Base-by-base conservation (phyloP, 2,329 filamentous ascomycete genomes). In the Tolypocladium capitatum region DNA sequence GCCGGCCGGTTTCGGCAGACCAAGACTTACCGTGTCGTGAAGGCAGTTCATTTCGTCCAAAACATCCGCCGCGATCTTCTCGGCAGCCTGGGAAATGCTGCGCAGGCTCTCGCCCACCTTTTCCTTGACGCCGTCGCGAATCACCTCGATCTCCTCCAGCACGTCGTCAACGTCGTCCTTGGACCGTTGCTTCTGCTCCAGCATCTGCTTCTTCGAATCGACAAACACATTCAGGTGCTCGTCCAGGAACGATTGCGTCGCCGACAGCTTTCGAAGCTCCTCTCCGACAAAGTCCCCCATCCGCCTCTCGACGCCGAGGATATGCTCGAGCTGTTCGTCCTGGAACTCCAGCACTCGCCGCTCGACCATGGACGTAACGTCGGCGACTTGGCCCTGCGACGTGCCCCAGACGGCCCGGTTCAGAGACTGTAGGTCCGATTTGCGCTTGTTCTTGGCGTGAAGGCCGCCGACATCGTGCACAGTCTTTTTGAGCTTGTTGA, bases 121-220 rank as follows among this genome's bases (percentile, higher is more conserved):
- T 44, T 78, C 73, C 70, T 96, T 96, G 46, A 97, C 87, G 46
- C 86, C 83, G 62, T 95, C 86, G 21, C 91, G 80, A 24, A 97
- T 74, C n/a, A 78, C 80, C 61, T 90, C 90, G 62, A 97, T 95
- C 61, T 94, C 91, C 58, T 92, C 86, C 10, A 98, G 73, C 2
- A 95, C 83, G n/a, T 78, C 72, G 57, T 96, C 90, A 86, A 96
- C 89, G 48, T 90, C 84, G 43, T 90, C 81, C 58, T 84, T 86
- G 3, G 88, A 84, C 52, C 75, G 72, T 24, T 75, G 71, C 48
- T 81, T 84, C 57, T 85, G 81, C 38, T 77, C 71, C 27, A 84
- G 74, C 16, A 94, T 75, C 55, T 84, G 78, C 45, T 73, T 70
- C 62, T 83, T 81, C 0, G 84, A 86, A 18, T 74, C 70, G 35